Evolutionary conservation across 78 protist genomes (phyloP).

Genomic region (Monosiga brevicollis): DNA sequence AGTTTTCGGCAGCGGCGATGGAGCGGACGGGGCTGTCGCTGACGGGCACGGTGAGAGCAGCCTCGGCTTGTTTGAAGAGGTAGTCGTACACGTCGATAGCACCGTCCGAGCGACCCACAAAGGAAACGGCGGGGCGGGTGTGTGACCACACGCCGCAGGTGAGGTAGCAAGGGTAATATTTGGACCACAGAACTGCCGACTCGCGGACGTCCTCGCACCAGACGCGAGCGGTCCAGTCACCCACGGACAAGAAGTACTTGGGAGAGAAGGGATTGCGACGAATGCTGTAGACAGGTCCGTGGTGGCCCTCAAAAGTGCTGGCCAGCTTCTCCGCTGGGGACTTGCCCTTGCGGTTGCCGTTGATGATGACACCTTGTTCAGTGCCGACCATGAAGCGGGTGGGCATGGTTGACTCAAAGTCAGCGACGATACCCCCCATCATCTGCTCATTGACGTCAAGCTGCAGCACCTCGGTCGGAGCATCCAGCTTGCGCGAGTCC

Average conservation of each 20-base stretch:
- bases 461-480: slow-evolving; percentile 38
- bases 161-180: slow-evolving; percentile 45
- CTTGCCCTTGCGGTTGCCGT: slow-evolving; percentile 55
- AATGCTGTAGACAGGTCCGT: slow-evolving; percentile 73
- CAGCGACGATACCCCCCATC: slow-evolving; percentile 37
- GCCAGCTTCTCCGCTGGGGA: slow-evolving; percentile 40
- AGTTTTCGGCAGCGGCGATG: neutral
- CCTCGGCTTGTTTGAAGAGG: slow-evolving; percentile 45
- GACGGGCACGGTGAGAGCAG: slow-evolving; percentile 43
- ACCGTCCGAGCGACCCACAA: slow-evolving; percentile 65
- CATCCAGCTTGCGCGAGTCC: slow-evolving; percentile 62
- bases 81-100: slow-evolving; percentile 70
- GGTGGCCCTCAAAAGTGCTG: slow-evolving; percentile 48
- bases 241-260: slow-evolving; percentile 66
- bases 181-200: slow-evolving; percentile 50
- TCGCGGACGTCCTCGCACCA: slow-evolving; percentile 55
- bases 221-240: slow-evolving; percentile 78
- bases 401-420: slow-evolving; percentile 30
- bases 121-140: slow-evolving; percentile 60
- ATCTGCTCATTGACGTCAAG: slow-evolving; percentile 8
- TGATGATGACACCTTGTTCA: slow-evolving; percentile 59
- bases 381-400: slow-evolving; percentile 37
- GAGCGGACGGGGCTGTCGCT: neutral
- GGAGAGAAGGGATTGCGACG: slow-evolving; percentile 49
- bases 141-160: slow-evolving; percentile 69